Base-by-base conservation (phyloP, 306 rosid species). In the Cucumis melo region DNA sequence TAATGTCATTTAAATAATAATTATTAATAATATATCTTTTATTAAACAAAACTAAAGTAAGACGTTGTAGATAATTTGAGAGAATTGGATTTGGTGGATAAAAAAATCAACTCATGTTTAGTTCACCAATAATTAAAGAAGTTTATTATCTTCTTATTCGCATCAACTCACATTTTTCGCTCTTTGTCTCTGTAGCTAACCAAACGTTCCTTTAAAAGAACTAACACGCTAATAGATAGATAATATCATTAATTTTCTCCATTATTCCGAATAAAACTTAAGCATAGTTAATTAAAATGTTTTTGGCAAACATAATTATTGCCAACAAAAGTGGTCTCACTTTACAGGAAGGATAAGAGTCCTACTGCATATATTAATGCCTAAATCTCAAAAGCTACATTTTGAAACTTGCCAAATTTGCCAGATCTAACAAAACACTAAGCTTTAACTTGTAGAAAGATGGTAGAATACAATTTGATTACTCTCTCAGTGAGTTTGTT, bases 401-500 rank as follows among this genome's bases (percentile, higher is more conserved):
- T 27, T 66, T 39, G 1, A 68, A 71, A 71, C 59, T 48, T 71
- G 59, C 42, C 34, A 71, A 3, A 32, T 32, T 32, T 32, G 34
- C 34, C 34, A 32, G 2, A 71, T 44, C 76, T 46, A 14, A 50
- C 55, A 42, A 42, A 13, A 70, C 24, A 44, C 55, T 23, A 21
- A 42, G 16, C 6, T 23, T 63, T 16, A 34, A 6, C 46, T 34
- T 27, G 53, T 13, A 51, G 48, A 71, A 71, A 48, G 24, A 73
- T 53, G 44, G 76, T 72, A 29, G 77, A 29, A 73, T 53, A 73
- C 77, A 53, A 73, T 51, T 50, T 72, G 4, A 59, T 72, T 70
- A 24, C 76, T 72, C 76, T 50, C 77, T 73, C 46, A 32, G 77
- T 73, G 77, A 73, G 77, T 73, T 42, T 73, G 77, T 48, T 73